Conservation (phyloP, 768 basidiomycete species). For the Hypholoma fasciculare region DNA sequence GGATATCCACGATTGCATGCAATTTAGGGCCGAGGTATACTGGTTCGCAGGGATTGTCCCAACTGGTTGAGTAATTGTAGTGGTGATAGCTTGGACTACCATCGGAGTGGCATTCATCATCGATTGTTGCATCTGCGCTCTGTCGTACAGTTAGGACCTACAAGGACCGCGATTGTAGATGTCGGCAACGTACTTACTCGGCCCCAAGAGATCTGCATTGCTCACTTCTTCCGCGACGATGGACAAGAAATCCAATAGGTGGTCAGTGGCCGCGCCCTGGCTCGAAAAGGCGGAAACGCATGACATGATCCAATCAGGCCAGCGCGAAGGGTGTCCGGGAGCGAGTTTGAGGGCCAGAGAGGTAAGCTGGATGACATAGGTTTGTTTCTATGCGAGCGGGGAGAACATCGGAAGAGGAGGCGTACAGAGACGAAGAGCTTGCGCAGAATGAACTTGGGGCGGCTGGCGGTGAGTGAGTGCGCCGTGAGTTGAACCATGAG, state of each 20-base stretch:
- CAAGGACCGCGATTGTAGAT: background rate
- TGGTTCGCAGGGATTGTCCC: constrained; percentile 40
- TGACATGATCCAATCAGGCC: constrained; percentile 77
- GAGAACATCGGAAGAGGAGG: constrained; percentile 9
- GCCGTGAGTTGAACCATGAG: constrained; percentile 71
- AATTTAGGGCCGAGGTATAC: constrained; percentile 71
- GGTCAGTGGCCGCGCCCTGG: constrained; percentile 56
- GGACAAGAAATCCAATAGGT: constrained; percentile 72
- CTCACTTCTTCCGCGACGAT: constrained; percentile 85
- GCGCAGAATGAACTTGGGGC: constrained; percentile 72
- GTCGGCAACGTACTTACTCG: constrained; percentile 60
- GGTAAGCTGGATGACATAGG: constrained; percentile 44
- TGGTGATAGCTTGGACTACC: constrained; percentile 66
- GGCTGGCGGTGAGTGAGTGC: constrained; percentile 57
- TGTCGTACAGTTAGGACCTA: constrained; percentile 24
- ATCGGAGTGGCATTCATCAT: constrained; percentile 69
- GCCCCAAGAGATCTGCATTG: constrained; percentile 70
- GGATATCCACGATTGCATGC: constrained; percentile 82
- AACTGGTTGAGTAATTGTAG: constrained; percentile 48
- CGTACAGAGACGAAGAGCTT: constrained; percentile 88
- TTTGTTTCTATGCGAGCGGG: constrained; percentile 1
- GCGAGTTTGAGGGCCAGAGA: constrained; percentile 73
- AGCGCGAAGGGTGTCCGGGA: constrained; percentile 54
- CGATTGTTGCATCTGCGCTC: constrained; percentile 63
- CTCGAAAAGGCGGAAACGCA: constrained; percentile 63